phyloP scores from a whole-genome alignment of 2,329 filamentous ascomycete genomes.

The Diplodia intermedia region DNA sequence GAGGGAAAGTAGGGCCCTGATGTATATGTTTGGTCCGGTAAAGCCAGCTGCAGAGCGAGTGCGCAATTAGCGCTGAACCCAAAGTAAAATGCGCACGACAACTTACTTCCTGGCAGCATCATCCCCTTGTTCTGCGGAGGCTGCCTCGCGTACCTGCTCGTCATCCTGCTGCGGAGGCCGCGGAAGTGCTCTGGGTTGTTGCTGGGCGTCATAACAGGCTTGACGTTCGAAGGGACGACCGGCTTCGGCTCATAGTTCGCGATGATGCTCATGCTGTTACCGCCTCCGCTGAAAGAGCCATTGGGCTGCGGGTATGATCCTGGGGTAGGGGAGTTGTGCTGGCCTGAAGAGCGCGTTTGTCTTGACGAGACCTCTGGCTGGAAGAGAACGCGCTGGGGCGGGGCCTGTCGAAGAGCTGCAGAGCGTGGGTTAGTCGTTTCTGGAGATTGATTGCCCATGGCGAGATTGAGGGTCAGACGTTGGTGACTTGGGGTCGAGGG shows the following conservation, averaged over 20 bases:
- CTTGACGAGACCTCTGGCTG: constrained; percentile 78
- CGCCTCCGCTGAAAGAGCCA: constrained; percentile 45
- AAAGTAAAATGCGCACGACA: constrained; percentile 33
- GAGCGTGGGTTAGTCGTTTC: background rate
- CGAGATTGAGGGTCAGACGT: background rate
- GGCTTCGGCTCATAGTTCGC: constrained; percentile 73
- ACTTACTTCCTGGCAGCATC: constrained; percentile 70
- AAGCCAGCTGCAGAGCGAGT: constrained; percentile 57
- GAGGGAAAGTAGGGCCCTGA: constrained; percentile 82
- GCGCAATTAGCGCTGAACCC: constrained; percentile 1
- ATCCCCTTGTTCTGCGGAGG: constrained; percentile 54
- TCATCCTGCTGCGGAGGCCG: constrained; percentile 59
- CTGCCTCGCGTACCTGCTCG: constrained; percentile 40
- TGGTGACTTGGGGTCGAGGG: background rate
- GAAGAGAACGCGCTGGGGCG: constrained; percentile 82
- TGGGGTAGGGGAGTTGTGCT: constrained; percentile 53
- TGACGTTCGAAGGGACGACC: constrained; percentile 69
- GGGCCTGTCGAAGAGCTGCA: constrained; percentile 75
- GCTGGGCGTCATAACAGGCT: constrained; percentile 75
- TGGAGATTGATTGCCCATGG: background rate
- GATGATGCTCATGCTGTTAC: constrained; percentile 44
- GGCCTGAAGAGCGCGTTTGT: constrained; percentile 63
- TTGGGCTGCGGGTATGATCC: constrained; percentile 44
- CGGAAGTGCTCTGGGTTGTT: constrained; percentile 75
- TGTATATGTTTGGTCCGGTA: constrained; percentile 87